Conservation (phyloP, 2,329 filamentous ascomycete species). For the Cercospora zeina region DNA sequence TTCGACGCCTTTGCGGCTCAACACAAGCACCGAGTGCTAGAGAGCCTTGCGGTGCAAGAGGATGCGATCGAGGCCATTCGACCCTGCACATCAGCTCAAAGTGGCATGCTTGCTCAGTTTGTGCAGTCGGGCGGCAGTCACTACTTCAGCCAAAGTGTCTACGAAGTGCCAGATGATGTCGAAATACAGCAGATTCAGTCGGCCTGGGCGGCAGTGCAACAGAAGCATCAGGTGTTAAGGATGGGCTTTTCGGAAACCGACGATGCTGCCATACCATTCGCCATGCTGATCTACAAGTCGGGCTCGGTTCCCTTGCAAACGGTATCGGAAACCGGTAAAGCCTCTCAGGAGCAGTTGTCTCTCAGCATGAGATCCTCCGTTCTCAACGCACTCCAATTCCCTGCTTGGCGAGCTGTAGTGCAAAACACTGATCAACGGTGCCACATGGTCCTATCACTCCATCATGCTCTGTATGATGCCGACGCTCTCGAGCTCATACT, state of each 20-base stretch:
- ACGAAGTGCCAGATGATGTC: constrained; percentile 50
- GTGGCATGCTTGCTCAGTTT: constrained; percentile 76
- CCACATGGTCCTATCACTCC: constrained; percentile 57
- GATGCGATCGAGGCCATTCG: constrained; percentile 58
- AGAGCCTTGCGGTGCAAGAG: constrained; percentile 37
- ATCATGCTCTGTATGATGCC: constrained; percentile 87
- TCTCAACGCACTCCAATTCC: constrained; percentile 51
- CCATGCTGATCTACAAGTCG: constrained; percentile 66
- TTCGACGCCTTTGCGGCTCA: constrained; percentile 54
- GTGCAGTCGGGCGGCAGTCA: constrained; percentile 63
- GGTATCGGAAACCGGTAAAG: constrained; percentile 2
- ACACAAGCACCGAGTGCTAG: constrained; percentile 42
- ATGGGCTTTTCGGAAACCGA: constrained; percentile 69
- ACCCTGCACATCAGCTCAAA: constrained; percentile 78
- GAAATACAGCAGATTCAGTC: constrained; percentile 47
- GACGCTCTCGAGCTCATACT: constrained; percentile 68
- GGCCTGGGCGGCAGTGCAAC: constrained; percentile 61
- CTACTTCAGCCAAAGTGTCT: constrained; percentile 74
- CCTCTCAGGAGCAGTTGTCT: constrained; percentile 8
- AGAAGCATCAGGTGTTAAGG: constrained; percentile 69
- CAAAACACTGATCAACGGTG: constrained; percentile 34
- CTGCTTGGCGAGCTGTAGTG: constrained; percentile 65
- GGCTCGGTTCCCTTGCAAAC: constrained; percentile 12
- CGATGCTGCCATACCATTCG: constrained; percentile 63
- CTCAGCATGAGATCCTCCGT: constrained; percentile 34